Conservation (phyloP, 2,329 filamentous ascomycete species). For the Blastomyces silverae region DNA sequence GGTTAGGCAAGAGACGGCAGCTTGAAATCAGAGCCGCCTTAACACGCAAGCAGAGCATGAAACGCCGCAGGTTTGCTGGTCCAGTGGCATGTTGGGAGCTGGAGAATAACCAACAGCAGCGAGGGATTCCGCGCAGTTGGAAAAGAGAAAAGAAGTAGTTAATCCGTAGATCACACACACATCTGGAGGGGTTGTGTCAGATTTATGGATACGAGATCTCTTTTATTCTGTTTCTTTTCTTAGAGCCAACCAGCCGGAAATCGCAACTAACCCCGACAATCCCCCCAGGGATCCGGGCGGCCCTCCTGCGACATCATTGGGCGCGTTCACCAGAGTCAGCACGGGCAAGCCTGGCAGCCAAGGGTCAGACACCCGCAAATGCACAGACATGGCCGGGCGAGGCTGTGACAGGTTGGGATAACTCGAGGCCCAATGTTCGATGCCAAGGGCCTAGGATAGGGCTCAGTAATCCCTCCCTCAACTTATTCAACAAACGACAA, state of each 20-base stretch:
- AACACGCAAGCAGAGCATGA: neutral
- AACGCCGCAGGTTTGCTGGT: neutral
- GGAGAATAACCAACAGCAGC: slow-evolving; percentile 3
- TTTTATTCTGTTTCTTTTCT: slow-evolving; percentile 10
- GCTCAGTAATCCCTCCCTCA: no score
- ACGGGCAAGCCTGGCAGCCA: neutral
- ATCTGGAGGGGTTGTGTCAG: neutral
- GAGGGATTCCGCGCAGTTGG: neutral
- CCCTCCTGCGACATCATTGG: neutral
- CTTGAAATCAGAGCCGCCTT: neutral
- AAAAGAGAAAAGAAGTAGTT: neutral
- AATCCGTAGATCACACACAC: neutral
- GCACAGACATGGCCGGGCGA: neutral
- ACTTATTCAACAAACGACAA: no score
- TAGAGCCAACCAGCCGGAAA: neutral
- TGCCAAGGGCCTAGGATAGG: neutral
- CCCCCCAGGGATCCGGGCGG: slow-evolving; percentile 2
- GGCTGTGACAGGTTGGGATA: neutral
- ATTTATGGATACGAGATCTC: neutral
- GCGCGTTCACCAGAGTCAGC: neutral
- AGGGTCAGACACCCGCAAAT: neutral
- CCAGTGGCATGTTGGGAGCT: neutral
- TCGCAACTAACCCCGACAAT: neutral
- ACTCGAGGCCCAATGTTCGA: neutral
- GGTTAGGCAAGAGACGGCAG: neutral